Conservation (phyloP, 371 early-diverging fungal genomes). For the Actinomucor elegans region DNA sequence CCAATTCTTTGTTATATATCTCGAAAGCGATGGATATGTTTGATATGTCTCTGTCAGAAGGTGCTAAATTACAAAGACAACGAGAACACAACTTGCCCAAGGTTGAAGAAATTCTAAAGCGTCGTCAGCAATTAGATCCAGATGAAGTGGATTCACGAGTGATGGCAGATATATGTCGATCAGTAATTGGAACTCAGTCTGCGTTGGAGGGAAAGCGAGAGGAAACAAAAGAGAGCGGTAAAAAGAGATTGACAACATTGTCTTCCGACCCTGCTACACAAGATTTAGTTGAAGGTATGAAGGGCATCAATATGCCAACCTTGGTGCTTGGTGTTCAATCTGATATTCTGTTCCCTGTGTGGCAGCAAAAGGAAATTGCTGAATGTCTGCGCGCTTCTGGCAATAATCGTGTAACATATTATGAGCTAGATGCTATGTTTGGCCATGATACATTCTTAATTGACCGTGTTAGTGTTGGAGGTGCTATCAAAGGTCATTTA, state of each 20-base stretch:
- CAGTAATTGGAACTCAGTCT: slow-evolving; percentile 27
- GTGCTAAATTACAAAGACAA: slow-evolving; percentile 42
- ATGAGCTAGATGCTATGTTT: slow-evolving; percentile 95
- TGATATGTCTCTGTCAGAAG: slow-evolving; percentile 75
- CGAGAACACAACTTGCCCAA: slow-evolving; percentile 41
- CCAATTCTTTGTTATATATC: slow-evolving; percentile 92
- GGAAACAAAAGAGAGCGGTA: not conserved
- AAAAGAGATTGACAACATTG: slow-evolving; percentile 20
- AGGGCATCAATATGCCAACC: slow-evolving; percentile 67
- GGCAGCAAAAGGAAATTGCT: slow-evolving; percentile 96
- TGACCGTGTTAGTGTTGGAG: slow-evolving; percentile 86
- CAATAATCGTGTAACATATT: slow-evolving; percentile 89
- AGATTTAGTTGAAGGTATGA: slow-evolving; percentile 62
- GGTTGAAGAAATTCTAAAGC: slow-evolving; percentile 26
- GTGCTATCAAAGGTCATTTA: slow-evolving; percentile 92
- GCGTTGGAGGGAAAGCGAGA: slow-evolving; percentile 32
- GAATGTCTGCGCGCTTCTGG: slow-evolving; percentile 78
- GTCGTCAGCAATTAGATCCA: not conserved
- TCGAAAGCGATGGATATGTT: slow-evolving; percentile 98
- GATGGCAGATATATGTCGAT: slow-evolving; percentile 32
- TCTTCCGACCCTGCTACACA: slow-evolving; percentile 50
- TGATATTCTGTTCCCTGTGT: slow-evolving; percentile 92
- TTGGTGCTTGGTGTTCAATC: slow-evolving; percentile 92
- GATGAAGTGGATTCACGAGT: slow-evolving; percentile 4
- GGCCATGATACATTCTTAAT: slow-evolving; percentile 97